Evolutionary conservation across 176 grass and related monocot genomes (phyloP).

Genomic region (Hordeum vulgare): DNA sequence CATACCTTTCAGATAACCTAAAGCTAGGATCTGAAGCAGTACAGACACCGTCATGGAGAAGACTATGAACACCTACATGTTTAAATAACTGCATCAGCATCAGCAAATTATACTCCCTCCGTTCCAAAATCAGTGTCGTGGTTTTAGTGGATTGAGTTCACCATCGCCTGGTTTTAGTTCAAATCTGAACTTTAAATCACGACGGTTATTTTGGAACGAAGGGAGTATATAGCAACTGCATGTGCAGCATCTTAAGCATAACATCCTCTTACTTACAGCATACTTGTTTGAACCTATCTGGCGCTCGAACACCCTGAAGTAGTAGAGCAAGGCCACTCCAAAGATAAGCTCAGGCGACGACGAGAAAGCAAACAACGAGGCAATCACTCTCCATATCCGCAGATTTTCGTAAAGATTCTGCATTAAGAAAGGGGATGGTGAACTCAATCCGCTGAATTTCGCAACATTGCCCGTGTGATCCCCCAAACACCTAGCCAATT

Average conservation of each 20-base stretch:
- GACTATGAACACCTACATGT: slow-evolving; percentile 63
- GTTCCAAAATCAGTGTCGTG: too few species aligned
- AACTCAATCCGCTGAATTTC: neutral
- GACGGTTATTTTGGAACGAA: too few species aligned
- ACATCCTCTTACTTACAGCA: slow-evolving; percentile 41
- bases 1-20: slow-evolving; percentile 80
- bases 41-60: slow-evolving; percentile 58
- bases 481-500: neutral
- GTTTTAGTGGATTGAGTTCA: too few species aligned
- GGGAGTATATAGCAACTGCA: neutral
- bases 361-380: slow-evolving; percentile 70
- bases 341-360: slow-evolving; percentile 85
- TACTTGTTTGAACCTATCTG: slow-evolving; percentile 97
- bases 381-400: slow-evolving; percentile 51
- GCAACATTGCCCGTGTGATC: neutral
- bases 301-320: slow-evolving; percentile 89
- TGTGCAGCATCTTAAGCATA: neutral
- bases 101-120: neutral
- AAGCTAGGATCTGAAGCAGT: slow-evolving; percentile 68
- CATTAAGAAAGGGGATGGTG: neutral
- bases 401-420: slow-evolving; percentile 75
- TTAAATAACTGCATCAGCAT: slow-evolving; percentile 26
- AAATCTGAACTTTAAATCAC: too few species aligned
- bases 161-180: too few species aligned
- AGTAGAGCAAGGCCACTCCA: slow-evolving; percentile 71